Conservation (phyloP, 2,329 filamentous ascomycete genomes). For the Diaporthe ampelina region DNA sequence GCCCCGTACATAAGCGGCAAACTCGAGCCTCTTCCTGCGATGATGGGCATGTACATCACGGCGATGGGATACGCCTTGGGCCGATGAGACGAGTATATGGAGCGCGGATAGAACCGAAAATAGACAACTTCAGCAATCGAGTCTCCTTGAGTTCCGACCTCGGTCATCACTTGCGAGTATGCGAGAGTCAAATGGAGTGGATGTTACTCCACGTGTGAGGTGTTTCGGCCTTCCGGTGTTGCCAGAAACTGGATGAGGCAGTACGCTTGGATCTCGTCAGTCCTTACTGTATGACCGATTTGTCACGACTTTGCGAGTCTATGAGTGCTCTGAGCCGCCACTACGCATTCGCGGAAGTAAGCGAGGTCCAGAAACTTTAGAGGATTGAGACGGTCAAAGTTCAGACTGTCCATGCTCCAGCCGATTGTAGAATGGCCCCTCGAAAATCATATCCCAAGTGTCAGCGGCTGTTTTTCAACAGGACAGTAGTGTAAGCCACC, state of each 20-base stretch:
- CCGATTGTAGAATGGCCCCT: neutral
- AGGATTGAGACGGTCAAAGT: neutral
- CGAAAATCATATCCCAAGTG: neutral
- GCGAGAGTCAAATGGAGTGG: neutral
- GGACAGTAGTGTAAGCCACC: neutral
- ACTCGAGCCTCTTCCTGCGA: neutral
- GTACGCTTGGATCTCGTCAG: neutral
- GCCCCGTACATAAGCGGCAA: conserved; percentile 56
- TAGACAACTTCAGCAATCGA: conserved; percentile 43
- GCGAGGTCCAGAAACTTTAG: neutral
- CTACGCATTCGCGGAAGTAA: neutral
- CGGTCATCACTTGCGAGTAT: neutral
- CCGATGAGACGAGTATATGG: conserved; percentile 25
- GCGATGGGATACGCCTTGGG: conserved; percentile 39
- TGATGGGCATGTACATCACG: conserved; percentile 26
- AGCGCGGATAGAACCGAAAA: conserved; percentile 43
- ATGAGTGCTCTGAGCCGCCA: neutral
- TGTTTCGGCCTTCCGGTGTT: neutral
- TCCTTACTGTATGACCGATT: no score
- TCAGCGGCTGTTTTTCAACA: neutral
- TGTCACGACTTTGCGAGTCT: neutral
- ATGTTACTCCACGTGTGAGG: neutral
- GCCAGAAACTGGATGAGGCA: neutral
- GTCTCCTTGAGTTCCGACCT: conserved; percentile 15
- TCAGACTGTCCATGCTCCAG: neutral